Percentiles rank a stretch among this genome's conserved stretches.
Conservation (phyloP, 768 basidiomycete genomes). For the Lanmaoa rubissima region DNA sequence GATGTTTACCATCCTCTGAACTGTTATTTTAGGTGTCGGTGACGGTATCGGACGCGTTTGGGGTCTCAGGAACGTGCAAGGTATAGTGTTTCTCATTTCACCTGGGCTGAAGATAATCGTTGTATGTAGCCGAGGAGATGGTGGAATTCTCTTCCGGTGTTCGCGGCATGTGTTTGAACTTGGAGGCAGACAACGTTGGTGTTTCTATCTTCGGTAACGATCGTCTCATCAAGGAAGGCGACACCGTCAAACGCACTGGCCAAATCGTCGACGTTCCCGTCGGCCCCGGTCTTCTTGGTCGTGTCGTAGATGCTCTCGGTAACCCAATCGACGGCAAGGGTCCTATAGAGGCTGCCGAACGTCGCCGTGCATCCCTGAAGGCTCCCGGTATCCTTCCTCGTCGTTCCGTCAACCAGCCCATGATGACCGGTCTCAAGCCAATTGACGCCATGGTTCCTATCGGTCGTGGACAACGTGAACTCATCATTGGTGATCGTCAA, state of each 20-base stretch:
- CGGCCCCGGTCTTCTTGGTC: slow-evolving; percentile 94
- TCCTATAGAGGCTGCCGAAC: slow-evolving; percentile 89
- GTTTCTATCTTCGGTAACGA: slow-evolving; percentile 99
- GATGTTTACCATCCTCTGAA: slow-evolving; percentile 6
- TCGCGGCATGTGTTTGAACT: slow-evolving; percentile 99
- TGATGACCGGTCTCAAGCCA: slow-evolving; percentile 99
- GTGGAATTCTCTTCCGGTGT: slow-evolving; percentile 99
- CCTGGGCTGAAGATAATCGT: slow-evolving; percentile 1
- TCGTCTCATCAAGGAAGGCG: slow-evolving; percentile 99
- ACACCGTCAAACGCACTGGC: slow-evolving; percentile 99
- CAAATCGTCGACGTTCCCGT: slow-evolving; percentile 99
- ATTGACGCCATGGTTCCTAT: slow-evolving; percentile 99
- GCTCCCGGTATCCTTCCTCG: slow-evolving; percentile 99
- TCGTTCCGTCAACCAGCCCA: slow-evolving; percentile 99
- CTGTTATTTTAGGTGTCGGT: slow-evolving; percentile 74
- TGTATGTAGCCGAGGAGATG: slow-evolving; percentile 91
- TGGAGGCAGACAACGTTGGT: slow-evolving; percentile 99
- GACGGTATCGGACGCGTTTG: slow-evolving; percentile 99
- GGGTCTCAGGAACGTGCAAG: slow-evolving; percentile 98
- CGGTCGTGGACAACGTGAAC: slow-evolving; percentile 99
- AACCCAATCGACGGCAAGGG: slow-evolving; percentile 99
- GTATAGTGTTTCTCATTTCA: slow-evolving; percentile 39
- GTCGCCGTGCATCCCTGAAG: slow-evolving; percentile 97
- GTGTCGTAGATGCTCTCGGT: slow-evolving; percentile 99
- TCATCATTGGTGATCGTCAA: slow-evolving; percentile 99